Evolutionary conservation across 495 filamentous ascomycete genomes (phyloP).

Genomic region (Penicillium paxilli): DNA sequence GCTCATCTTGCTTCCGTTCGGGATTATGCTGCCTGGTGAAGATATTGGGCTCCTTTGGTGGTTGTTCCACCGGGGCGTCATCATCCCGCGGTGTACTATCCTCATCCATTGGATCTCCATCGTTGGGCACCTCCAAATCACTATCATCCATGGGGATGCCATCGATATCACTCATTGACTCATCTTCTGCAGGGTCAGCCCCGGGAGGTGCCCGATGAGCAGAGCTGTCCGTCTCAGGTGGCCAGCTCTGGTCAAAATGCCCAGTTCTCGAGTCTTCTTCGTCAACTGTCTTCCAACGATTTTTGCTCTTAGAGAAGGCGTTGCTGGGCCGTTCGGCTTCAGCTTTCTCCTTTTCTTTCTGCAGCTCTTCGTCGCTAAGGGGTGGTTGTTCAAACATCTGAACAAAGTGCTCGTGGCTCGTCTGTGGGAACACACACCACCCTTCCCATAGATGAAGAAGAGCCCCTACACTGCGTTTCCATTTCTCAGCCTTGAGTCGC

Average conservation of each 20-base stretch:
- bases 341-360: slow-evolving; percentile 51
- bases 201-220: slow-evolving; percentile 12
- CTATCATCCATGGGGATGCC: slow-evolving; percentile 59
- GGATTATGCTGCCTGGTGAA: slow-evolving; percentile 15
- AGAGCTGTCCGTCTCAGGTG: slow-evolving; percentile 21
- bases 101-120: slow-evolving; percentile 44
- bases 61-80: slow-evolving; percentile 9
- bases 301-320: slow-evolving; percentile 49
- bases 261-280: slow-evolving; percentile 43
- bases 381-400: slow-evolving; percentile 75
- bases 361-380: slow-evolving; percentile 49
- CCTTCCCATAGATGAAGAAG: slow-evolving; percentile 84
- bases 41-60: slow-evolving; percentile 16
- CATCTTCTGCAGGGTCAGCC: slow-evolving; percentile 32
- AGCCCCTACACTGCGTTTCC: slow-evolving; percentile 74
- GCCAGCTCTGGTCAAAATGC: slow-evolving; percentile 33
- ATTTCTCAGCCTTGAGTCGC: slow-evolving; percentile 81
- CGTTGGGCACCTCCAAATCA: slow-evolving; percentile 39
- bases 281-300: slow-evolving; percentile 73
- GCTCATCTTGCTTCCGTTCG: neutral
- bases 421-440: slow-evolving; percentile 82
- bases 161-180: slow-evolving; percentile 45
- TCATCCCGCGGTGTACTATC: slow-evolving; percentile 2
- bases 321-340: slow-evolving; percentile 39
- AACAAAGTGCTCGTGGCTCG: slow-evolving; percentile 71